Conservation (phyloP, 1,284 basidiomycete genomes). For the Rhodotorula glutinis region DNA sequence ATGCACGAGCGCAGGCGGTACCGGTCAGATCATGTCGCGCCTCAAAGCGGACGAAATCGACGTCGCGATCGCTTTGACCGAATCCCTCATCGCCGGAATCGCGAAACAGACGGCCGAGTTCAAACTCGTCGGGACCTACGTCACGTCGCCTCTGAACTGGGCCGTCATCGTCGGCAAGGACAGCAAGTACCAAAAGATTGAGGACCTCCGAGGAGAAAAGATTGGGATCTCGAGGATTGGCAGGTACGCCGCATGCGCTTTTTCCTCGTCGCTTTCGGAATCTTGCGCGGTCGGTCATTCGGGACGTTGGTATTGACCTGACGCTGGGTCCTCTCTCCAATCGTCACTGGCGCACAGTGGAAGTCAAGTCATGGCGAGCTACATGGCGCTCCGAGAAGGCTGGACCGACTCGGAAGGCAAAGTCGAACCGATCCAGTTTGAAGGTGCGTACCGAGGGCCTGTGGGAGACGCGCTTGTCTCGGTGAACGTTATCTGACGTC, state of each 20-base stretch:
- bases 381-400: slow-evolving; percentile 82
- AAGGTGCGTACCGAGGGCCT: slow-evolving; percentile 54
- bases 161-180: slow-evolving; percentile 77
- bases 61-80: slow-evolving; percentile 84
- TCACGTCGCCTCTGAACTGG: slow-evolving; percentile 58
- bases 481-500: too few species aligned
- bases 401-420: slow-evolving; percentile 57
- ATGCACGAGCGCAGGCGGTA: slow-evolving; percentile 61
- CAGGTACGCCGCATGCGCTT: slow-evolving; percentile 57
- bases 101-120: slow-evolving; percentile 81
- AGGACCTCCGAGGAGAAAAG: slow-evolving; percentile 73
- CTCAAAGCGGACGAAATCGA: slow-evolving; percentile 82
- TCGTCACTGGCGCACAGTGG: slow-evolving; percentile 57
- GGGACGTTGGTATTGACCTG: too few species aligned
- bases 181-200: slow-evolving; percentile 66
- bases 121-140: slow-evolving; percentile 89
- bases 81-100: slow-evolving; percentile 87
- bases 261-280: too few species aligned
- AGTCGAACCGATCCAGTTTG: slow-evolving; percentile 63
- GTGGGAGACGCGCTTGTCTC: too few species aligned
- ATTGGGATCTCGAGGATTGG: slow-evolving; percentile 88
- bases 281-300: too few species aligned
- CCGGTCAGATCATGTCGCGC: slow-evolving; percentile 81
- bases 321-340: too few species aligned
- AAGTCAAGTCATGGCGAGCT: slow-evolving; percentile 89